A percentile compares a stretch with the other conserved stretches of the same genome.
phyloP scores from a whole-genome alignment of 2,329 filamentous ascomycete genomes.

The Phialophora tarda region DNA sequence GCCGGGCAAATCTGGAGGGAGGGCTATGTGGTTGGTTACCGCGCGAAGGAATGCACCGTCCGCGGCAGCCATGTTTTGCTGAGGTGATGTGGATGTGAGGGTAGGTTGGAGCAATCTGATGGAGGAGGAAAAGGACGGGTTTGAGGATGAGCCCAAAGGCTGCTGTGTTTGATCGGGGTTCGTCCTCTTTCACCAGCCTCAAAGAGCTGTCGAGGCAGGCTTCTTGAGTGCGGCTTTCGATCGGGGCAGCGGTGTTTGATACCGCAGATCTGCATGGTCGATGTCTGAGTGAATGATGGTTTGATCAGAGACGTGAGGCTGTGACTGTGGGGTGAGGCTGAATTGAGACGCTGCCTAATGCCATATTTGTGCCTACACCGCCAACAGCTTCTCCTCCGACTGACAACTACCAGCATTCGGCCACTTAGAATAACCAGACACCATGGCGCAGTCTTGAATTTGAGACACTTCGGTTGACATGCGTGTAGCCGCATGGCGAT shows the following conservation, averaged over 20 bases:
- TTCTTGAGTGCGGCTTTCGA: neutral
- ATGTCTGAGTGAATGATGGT: neutral
- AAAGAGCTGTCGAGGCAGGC: neutral
- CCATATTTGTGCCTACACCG: neutral
- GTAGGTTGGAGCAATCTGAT: neutral
- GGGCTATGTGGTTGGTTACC: slow-evolving; percentile 46
- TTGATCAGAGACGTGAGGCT: neutral
- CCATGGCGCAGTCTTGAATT: neutral
- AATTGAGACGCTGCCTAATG: slow-evolving; percentile 7
- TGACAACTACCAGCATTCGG: neutral
- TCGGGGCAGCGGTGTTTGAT: neutral
- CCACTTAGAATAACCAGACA: neutral
- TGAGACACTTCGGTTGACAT: neutral
- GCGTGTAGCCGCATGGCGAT: neutral
- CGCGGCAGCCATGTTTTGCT: neutral
- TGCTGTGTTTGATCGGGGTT: neutral
- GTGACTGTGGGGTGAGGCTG: slow-evolving; percentile 3
- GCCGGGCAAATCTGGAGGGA: slow-evolving; percentile 49
- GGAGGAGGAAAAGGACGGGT: neutral
- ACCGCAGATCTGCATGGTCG: neutral
- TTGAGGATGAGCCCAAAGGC: neutral
- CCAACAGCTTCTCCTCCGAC: neutral
- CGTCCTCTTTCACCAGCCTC: slow-evolving; percentile 1
- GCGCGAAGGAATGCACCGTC: slow-evolving; percentile 10
- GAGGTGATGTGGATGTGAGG: neutral